Evolutionary conservation across 768 basidiomycete species (phyloP).

Genomic region (Rhizopogon vulgaris): DNA sequence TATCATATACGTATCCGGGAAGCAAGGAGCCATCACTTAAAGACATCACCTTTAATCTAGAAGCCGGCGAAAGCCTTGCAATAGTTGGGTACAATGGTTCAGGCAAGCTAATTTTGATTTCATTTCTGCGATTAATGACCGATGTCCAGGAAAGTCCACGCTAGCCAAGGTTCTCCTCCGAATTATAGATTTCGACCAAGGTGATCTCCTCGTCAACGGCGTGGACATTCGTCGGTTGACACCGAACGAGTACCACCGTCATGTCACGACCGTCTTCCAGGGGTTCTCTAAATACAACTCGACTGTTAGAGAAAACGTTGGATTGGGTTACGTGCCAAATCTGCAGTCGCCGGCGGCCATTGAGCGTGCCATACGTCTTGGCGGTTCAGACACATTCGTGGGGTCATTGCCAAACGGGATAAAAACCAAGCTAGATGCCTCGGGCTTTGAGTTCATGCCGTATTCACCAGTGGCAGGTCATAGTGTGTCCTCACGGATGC

Average conservation of each 20-base stretch:
- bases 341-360: constrained; percentile 52
- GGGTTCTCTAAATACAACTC: constrained; percentile 77
- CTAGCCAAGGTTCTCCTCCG: constrained; percentile 78
- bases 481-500: constrained; percentile 29
- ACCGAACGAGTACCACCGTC: constrained; percentile 68
- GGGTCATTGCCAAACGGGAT: constrained; percentile 64
- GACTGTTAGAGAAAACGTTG: constrained; percentile 78
- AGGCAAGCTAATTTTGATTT: constrained; percentile 36
- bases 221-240: constrained; percentile 58
- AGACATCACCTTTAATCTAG: constrained; percentile 63
- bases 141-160: constrained; percentile 72
- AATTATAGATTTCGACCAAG: constrained; percentile 69
- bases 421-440: constrained; percentile 63
- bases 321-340: constrained; percentile 69
- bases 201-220: constrained; percentile 64
- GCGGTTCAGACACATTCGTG: constrained; percentile 64
- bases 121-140: constrained; percentile 1
- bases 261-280: constrained; percentile 79
- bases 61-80: constrained; percentile 75
- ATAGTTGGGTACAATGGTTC: constrained; percentile 85
- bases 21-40: constrained; percentile 58
- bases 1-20: constrained; percentile 80
- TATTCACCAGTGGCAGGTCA: constrained; percentile 22
- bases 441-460: constrained; percentile 48
- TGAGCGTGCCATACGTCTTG: constrained; percentile 59